phyloP scores from a whole-genome alignment of 2,329 filamentous ascomycete genomes.

The Knufia fluminis region DNA sequence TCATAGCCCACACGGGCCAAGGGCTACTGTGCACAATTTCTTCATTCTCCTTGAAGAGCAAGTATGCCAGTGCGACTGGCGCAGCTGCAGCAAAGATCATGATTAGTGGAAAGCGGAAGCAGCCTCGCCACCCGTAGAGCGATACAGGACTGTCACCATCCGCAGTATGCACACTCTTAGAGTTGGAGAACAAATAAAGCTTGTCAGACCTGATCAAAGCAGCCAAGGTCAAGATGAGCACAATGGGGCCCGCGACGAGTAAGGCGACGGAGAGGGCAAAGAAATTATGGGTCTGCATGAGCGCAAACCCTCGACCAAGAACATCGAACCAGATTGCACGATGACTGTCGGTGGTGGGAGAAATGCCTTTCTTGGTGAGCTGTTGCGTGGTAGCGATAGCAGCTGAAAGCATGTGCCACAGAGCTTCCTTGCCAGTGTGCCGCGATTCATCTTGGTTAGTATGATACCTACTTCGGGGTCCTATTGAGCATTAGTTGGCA shows the following conservation, averaged over 20 bases:
- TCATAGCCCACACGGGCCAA: slow-evolving; percentile 84
- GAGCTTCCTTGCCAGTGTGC: slow-evolving; percentile 55
- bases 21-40: slow-evolving; percentile 83
- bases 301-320: slow-evolving; percentile 68
- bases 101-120: slow-evolving; percentile 74
- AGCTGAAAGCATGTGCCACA: slow-evolving; percentile 95
- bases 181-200: slow-evolving; percentile 75
- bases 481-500: neutral
- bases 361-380: slow-evolving; percentile 42
- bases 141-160: slow-evolving; percentile 51
- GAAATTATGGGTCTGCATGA: slow-evolving; percentile 70
- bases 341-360: slow-evolving; percentile 51
- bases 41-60: slow-evolving; percentile 76
- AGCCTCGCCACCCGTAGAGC: slow-evolving; percentile 68
- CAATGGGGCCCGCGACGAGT: slow-evolving; percentile 67
- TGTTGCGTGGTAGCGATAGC: slow-evolving; percentile 64
- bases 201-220: slow-evolving; percentile 64
- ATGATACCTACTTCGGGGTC: slow-evolving; percentile 78
- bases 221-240: slow-evolving; percentile 60
- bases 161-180: slow-evolving; percentile 51
- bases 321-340: slow-evolving; percentile 89
- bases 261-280: slow-evolving; percentile 82
- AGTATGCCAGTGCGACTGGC: slow-evolving; percentile 62
- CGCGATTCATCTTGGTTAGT: slow-evolving; percentile 78
- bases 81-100: slow-evolving; percentile 57